Base-by-base conservation (phyloP, 129 eudicot genomes). In the Flaveria ramosissima region DNA sequence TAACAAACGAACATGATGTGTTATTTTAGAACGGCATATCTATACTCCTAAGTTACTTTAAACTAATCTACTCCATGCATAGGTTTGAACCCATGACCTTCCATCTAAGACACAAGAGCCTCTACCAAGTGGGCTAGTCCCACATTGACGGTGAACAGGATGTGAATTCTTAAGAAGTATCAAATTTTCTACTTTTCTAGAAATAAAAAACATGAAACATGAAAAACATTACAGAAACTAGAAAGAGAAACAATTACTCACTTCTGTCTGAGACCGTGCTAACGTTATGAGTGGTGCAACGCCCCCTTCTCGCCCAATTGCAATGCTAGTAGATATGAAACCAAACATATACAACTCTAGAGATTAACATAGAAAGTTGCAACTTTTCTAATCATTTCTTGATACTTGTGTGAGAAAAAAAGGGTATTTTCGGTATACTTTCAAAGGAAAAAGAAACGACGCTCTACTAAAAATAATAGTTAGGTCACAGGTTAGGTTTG, bases 301-400 rank as follows among this genome's bases (percentile, higher is more conserved):
- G 30, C 98, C 98, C 78, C 98, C 98, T 89, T 91, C 96, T 46
- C 85, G 90, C 62, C 98, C 97, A 84, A 94, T 94, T 62, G 98
- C 98, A 86, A 94, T 87, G 81, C 98, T 92, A 76, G 73, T 69
- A 75, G 41, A 65, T 57, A 77, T 47, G 24, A 41, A 81, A 80
- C 39, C 77, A 50, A 65, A 74, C 48, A 42, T 21, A 30, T 47
- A 66, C 17, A 76, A 36, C 52, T 76, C 23, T 14, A n/a, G 8
- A 66, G 43, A 36, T 55, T 20, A 9, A 20, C 3, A 76, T 3
- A 9, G 17, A 36, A 66, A 76, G 66, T 65, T 27, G 73, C 47
- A n/a, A 11, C 14, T 56, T 23, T 23, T 23, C 16, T 26, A 26
- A 70, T 56, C 17, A 24, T 8, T 24, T 24, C 17, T 43, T 57